Evolutionary conservation across 2,329 filamentous ascomycete species (phyloP), one percentile per base, ranked within the genome.

Genomic region (Karstenula rhodostoma): DNA sequence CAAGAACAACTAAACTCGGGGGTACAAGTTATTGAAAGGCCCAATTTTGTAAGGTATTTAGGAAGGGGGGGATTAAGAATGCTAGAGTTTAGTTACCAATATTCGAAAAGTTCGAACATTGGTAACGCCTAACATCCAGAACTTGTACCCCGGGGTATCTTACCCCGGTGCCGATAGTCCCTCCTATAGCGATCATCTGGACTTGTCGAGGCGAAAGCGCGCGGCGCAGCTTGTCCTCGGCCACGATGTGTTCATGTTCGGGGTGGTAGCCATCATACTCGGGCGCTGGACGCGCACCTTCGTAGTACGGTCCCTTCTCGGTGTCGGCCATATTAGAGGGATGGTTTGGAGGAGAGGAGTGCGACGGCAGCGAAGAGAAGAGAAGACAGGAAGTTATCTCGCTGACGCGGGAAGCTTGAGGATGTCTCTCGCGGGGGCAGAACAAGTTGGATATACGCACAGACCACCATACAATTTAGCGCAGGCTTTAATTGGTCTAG

Each of bases 121-220:
- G n/a, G n/a, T n/a, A n/a, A n/a, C n/a, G n/a, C n/a, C n/a, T n/a
- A n/a, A n/a, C n/a, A n/a, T n/a, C n/a, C n/a, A n/a, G n/a, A n/a
- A n/a, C n/a, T n/a, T n/a, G n/a, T n/a, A n/a, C n/a, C n/a, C n/a
- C n/a, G n/a, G n/a, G n/a, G n/a, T n/a, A n/a, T n/a, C n/a, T n/a
- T n/a, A n/a, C n/a, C n/a, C 85, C 85, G 63, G 85, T 86, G 67
- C 85, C 85, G 60, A 87, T 87, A 12, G 84, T 85, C 57, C 85
- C 85, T 63, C 85, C 85, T 17, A 87, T 86, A 56, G 85, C 84
- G 70, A 87, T 87, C 85, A 87, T 87, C 72, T 87, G 83, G 55
- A 87, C 77, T 70, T 87, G 86, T 56, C 86, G 81, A 46, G 79
- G 67, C 12, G 64, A 68, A 17, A 73, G 68, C 9, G 69, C 67